A percentile compares a stretch with the other conserved stretches of the same genome.
phyloP scores from a whole-genome alignment of 1,139 yeast species.

The Geotrichum aggregatum region DNA sequence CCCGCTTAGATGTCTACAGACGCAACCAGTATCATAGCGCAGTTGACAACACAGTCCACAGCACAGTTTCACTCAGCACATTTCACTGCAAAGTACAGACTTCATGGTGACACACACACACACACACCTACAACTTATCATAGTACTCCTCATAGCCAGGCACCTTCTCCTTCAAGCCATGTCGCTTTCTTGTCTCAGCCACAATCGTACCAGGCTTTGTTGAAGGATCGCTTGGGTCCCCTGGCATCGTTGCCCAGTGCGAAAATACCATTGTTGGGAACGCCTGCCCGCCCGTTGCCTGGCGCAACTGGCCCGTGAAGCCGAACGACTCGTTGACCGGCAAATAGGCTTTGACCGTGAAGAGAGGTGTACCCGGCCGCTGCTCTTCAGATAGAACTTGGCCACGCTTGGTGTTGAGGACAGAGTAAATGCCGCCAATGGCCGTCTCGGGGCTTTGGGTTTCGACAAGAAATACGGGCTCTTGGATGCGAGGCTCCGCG shows the following conservation, averaged over 20 bases:
- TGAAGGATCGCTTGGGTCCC: constrained; percentile 89
- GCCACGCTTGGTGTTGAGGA: constrained; percentile 99
- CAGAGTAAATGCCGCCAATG: constrained; percentile 99
- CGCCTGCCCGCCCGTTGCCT: constrained; percentile 99
- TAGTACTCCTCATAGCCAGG: constrained; percentile 99
- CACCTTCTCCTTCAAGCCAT: constrained; percentile 93
- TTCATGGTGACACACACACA: background rate
- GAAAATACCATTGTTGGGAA: constrained; percentile 99
- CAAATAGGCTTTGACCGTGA: constrained; percentile 98
- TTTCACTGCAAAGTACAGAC: background rate
- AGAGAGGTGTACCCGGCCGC: constrained; percentile 99
- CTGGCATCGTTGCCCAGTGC: constrained; percentile 89
- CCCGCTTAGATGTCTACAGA: too few species aligned
- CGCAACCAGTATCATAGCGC: too few species aligned
- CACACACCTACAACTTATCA: constrained; percentile 80
- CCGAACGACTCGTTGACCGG: constrained; percentile 99
- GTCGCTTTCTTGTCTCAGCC: constrained; percentile 86
- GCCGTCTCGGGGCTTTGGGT: constrained; percentile 99
- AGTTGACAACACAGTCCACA: too few species aligned
- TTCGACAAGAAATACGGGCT: constrained; percentile 98
- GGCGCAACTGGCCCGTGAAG: constrained; percentile 99
- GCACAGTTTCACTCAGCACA: too few species aligned
- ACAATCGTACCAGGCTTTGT: constrained; percentile 95
- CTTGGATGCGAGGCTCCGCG: constrained; percentile 98
- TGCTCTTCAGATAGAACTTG: constrained; percentile 98